A percentile compares a stretch with the other conserved stretches of the same genome.
phyloP scores from a whole-genome alignment of 2,329 filamentous ascomycete species.

The Sporothrix pallida region DNA sequence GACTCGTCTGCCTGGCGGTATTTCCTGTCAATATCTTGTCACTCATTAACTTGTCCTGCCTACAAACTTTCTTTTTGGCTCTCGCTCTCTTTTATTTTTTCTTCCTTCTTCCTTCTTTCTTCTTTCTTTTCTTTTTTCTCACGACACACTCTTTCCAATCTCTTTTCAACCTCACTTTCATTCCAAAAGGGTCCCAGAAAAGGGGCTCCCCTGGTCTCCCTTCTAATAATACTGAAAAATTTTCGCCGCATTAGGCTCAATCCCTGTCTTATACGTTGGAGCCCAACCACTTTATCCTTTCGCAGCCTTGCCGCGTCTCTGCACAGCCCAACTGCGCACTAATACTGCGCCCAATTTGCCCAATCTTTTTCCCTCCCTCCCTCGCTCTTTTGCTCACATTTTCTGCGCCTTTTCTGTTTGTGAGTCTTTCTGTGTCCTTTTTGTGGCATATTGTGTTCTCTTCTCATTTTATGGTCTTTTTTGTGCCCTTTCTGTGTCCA shows the following conservation, averaged over 20 bases:
- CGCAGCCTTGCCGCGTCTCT: constrained; percentile 33
- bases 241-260: constrained; percentile 32
- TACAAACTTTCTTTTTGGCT: background rate
- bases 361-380: constrained; percentile 17
- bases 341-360: constrained; percentile 29
- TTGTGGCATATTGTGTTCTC: background rate
- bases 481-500: too few relatives aligned
- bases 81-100: background rate
- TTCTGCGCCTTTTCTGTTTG: background rate
- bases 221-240: constrained; percentile 26
- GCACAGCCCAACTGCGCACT: constrained; percentile 30
- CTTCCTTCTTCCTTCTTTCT: background rate
- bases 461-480: background rate
- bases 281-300: constrained; percentile 33
- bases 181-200: constrained; percentile 22
- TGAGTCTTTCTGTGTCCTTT: background rate
- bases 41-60: background rate
- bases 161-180: constrained; percentile 5
- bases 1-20: constrained; percentile 21
- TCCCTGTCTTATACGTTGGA: constrained; percentile 34
- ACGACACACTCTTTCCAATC: background rate
- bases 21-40: background rate
- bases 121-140: background rate
- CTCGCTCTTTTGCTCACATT: background rate
- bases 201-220: constrained; percentile 16